Evolutionary conservation across 2,329 filamentous ascomycete species (phyloP), one percentile per base, ranked within the genome.

Genomic region (Pseudocercospora musae): DNA sequence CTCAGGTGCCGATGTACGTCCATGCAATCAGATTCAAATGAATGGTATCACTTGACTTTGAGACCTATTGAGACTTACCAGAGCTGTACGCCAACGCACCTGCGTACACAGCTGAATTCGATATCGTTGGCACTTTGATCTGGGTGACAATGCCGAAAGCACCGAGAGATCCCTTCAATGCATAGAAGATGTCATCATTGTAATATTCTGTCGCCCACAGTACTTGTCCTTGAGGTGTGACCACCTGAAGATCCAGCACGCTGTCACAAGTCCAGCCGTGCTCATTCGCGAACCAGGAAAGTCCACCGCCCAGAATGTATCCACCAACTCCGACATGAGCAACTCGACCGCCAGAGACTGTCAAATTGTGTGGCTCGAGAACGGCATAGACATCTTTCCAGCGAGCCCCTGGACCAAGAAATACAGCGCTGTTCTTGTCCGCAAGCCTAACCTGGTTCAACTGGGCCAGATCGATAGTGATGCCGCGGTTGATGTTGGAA

Each of bases 241-340:
- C 69, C 6, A 73, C 61, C 52, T 70, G 65, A 20, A 68, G 65
- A 27, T 69, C 66, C 6, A 65, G 9, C 4, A 68, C 65, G 27
- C 49, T 65, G 27, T 72, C 82, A 58, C 78, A 79, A 20, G 78
- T 80, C 75, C 81, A 84, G 15, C 84, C 85, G 63, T 77, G 70
- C 1, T 72, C 70, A 0, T 76, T 76, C 1, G 78, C 75, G 66
- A 82, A 80, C 72, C 77, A 84, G 1, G 80, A 81, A 27, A 83
- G 78, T 6, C 83, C 83, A 21, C 71, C 71, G 8, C 80, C 80
- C 0, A 82, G 76, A 3, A 78, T 67, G 25, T 81, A 73, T 1
- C 81, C 81, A 4, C 77, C 74, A 1, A 82, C 79, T 13, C 80
- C 80, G 7, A 81, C 78, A 13, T 74, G 69, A 0, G 77, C 71